Evolutionary conservation across 2,329 filamentous ascomycete species (phyloP).

Genomic region (Acrocalymma vagum): DNA sequence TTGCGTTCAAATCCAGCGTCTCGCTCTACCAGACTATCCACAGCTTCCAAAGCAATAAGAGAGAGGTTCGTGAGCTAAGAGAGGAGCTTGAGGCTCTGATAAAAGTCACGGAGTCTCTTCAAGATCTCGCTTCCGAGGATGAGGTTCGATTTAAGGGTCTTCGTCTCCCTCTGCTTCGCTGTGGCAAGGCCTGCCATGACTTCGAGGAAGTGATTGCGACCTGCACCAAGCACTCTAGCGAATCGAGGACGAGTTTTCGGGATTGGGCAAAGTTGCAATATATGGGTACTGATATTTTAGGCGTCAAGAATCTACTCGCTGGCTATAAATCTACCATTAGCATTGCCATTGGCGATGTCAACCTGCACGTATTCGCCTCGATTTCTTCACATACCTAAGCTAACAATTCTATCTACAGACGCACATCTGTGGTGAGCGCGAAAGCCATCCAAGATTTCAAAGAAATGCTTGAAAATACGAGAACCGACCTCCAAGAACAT

Average conservation of each 20-base stretch:
- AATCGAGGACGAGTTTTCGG: slow-evolving; percentile 50
- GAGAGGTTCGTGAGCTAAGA: slow-evolving; percentile 50
- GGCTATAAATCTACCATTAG: slow-evolving; percentile 41
- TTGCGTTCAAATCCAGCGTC: slow-evolving; percentile 51
- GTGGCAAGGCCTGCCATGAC: slow-evolving; percentile 52
- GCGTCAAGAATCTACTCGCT: slow-evolving; percentile 49
- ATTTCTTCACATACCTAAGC: neutral
- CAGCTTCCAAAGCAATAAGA: slow-evolving; percentile 49
- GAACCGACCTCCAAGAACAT: slow-evolving; percentile 17
- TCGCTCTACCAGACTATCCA: slow-evolving; percentile 49
- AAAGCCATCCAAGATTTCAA: slow-evolving; percentile 16
- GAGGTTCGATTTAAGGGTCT: slow-evolving; percentile 26
- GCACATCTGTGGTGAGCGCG: slow-evolving; percentile 16
- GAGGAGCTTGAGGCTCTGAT: slow-evolving; percentile 52
- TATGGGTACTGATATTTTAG: slow-evolving; percentile 53
- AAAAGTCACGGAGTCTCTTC: slow-evolving; percentile 46
- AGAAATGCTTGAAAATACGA: slow-evolving; percentile 18
- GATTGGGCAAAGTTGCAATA: slow-evolving; percentile 56
- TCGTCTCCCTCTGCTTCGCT: slow-evolving; percentile 50
- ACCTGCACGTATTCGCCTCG: slow-evolving; percentile 43
- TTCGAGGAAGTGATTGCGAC: slow-evolving; percentile 52
- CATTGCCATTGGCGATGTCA: slow-evolving; percentile 51
- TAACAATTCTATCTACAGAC: slow-evolving; percentile 9
- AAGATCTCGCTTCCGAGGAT: slow-evolving; percentile 34
- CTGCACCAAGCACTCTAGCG: slow-evolving; percentile 30